Conservation (phyloP, 352 stramenopile species). For the Phytophthora parvispora region DNA sequence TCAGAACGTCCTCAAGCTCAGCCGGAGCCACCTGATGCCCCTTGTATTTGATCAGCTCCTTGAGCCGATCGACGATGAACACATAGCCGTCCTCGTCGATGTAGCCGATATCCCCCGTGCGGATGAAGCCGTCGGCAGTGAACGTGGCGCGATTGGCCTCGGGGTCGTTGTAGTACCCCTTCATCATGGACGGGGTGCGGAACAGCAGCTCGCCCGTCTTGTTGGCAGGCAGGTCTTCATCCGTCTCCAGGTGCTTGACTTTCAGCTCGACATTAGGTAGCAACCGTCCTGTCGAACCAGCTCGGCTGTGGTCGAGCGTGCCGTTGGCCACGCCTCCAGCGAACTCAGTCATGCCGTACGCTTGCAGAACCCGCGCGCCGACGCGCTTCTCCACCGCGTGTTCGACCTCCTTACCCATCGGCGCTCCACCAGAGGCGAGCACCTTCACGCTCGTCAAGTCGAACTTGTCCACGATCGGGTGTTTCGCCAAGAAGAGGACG, state of each 20-base stretch:
- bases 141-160: slow-evolving; percentile 82
- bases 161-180: slow-evolving; percentile 88
- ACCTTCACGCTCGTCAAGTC: slow-evolving; percentile 81
- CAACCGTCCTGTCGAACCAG: slow-evolving; percentile 46
- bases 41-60: slow-evolving; percentile 96
- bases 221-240: slow-evolving; percentile 36
- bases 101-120: slow-evolving; percentile 90
- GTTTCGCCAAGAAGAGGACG: slow-evolving; percentile 78
- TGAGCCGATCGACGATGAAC: slow-evolving; percentile 93
- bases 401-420: slow-evolving; percentile 81
- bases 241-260: slow-evolving; percentile 48
- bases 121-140: slow-evolving; percentile 77
- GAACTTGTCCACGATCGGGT: slow-evolving; percentile 90
- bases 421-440: slow-evolving; percentile 84
- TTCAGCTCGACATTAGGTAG: slow-evolving; percentile 54
- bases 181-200: slow-evolving; percentile 92
- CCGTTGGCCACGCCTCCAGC: slow-evolving; percentile 24
- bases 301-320: slow-evolving; percentile 8
- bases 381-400: slow-evolving; percentile 64
- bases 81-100: slow-evolving; percentile 93
- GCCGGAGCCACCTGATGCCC: slow-evolving; percentile 91
- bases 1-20: slow-evolving; percentile 91
- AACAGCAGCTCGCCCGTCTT: slow-evolving; percentile 81
- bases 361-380: slow-evolving; percentile 37
- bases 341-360: slow-evolving; percentile 64